Conservation (phyloP, 768 basidiomycete species). For the Panellus pusillus region DNA sequence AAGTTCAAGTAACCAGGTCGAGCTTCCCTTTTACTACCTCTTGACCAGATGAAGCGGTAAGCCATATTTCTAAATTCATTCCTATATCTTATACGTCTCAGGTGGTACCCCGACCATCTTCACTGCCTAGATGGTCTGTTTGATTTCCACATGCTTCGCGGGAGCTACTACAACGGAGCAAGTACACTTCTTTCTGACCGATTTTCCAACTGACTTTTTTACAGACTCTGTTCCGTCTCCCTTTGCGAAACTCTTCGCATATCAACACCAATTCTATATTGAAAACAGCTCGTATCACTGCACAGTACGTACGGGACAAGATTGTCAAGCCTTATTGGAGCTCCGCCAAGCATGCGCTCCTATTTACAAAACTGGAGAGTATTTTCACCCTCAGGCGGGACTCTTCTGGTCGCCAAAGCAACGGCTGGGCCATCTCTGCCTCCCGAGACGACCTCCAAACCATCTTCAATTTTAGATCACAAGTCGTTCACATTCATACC, state of each 20-base stretch:
- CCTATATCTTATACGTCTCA: constrained; percentile 20
- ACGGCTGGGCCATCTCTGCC: constrained; percentile 28
- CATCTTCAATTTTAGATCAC: constrained; percentile 14
- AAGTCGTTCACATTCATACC: constrained; percentile 7
- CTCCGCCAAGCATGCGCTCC: constrained; percentile 36
- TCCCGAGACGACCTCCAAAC: constrained; percentile 15
- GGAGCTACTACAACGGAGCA: constrained; percentile 40
- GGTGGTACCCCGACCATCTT: constrained; percentile 45
- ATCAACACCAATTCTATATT: constrained; percentile 24
- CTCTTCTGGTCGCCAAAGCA: not conserved
- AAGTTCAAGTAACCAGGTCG: constrained; percentile 9
- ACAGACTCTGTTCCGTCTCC: constrained; percentile 50
- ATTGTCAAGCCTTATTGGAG: constrained; percentile 33
- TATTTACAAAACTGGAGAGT: constrained; percentile 39
- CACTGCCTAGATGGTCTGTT: constrained; percentile 38
- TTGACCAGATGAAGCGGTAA: constrained; percentile 37
- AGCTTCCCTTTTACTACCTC: constrained; percentile 31
- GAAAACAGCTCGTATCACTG: constrained; percentile 23
- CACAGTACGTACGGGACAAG: constrained; percentile 22
- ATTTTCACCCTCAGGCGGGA: constrained; percentile 31
- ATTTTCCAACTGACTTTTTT: constrained; percentile 1
- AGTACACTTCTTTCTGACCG: constrained; percentile 15
- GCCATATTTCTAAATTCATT: not conserved
- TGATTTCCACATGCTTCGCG: constrained; percentile 33
- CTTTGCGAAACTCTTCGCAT: constrained; percentile 36